Percentiles rank a stretch among this genome's conserved stretches.
phyloP scores from a whole-genome alignment of 805 yeast genomes.

The Jamesozyma piceae region DNA sequence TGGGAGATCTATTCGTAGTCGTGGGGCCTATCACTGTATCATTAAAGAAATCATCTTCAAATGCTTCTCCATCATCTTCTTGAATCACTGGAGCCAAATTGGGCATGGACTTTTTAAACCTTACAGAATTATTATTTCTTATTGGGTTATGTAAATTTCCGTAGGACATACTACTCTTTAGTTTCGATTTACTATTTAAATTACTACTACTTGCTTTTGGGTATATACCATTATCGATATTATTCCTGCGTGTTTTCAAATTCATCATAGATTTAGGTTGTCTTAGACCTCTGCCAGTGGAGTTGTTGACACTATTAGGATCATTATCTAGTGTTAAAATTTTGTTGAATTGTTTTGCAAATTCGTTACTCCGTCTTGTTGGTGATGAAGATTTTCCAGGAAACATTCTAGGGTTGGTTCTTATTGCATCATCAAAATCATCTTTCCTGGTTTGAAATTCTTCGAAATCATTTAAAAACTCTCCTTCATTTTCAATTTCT shows the following conservation, averaged over 20 bases:
- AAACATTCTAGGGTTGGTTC: slow-evolving; percentile 10
- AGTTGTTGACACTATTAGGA: background rate
- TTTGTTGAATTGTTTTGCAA: slow-evolving; percentile 12
- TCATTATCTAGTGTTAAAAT: slow-evolving; percentile 7
- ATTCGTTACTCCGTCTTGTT: slow-evolving; percentile 6
- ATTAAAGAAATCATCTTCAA: slow-evolving; percentile 3
- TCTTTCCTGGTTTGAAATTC: slow-evolving; percentile 23
- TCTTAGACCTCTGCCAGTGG: slow-evolving; percentile 6
- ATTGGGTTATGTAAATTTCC: slow-evolving; percentile 18
- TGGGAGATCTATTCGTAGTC: background rate
- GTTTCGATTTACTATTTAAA: slow-evolving; percentile 1
- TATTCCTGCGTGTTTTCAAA: slow-evolving; percentile 10
- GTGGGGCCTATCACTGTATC: slow-evolving; percentile 1
- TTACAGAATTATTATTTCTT: slow-evolving; percentile 11
- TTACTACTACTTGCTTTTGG: background rate
- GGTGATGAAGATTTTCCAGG: slow-evolving; percentile 1
- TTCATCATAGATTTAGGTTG: slow-evolving; percentile 30
- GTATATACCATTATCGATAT: background rate
- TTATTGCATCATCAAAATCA: slow-evolving; percentile 22
- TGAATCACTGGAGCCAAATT: slow-evolving; percentile 8
- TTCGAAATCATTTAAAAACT: slow-evolving; percentile 22
- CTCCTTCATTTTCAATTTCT: slow-evolving; percentile 15
- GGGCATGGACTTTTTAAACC: slow-evolving; percentile 26
- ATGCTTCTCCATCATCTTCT: slow-evolving; percentile 6
- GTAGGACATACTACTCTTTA: slow-evolving; percentile 23